These are phyloP conservation scores for Beta lomatogona DNA, from an alignment of 179 eudicot species.

Conservation along the genomic window DNA sequence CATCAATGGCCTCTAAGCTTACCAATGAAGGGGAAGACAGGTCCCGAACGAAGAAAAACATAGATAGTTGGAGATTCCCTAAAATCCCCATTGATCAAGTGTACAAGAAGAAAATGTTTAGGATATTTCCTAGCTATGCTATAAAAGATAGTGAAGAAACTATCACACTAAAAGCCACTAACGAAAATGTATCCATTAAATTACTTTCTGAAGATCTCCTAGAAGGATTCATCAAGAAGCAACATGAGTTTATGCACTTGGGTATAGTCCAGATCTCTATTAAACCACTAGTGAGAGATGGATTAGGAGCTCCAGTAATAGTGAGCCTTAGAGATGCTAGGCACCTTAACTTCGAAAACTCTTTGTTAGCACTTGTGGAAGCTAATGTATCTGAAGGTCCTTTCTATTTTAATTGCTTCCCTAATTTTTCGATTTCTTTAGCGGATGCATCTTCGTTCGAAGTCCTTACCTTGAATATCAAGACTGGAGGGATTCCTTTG, in stretches of 20 bases:
- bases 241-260: slow-evolving; percentile 28
- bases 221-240: not conserved
- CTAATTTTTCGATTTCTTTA: slow-evolving; percentile 5
- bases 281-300: slow-evolving; percentile 33
- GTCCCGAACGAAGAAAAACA: not conserved
- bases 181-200: not conserved
- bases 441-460: not conserved
- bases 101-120: slow-evolving; percentile 8
- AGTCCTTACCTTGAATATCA: slow-evolving; percentile 11
- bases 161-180: not conserved
- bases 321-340: slow-evolving; percentile 30
- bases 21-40: not conserved
- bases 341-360: slow-evolving; percentile 3
- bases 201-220: not conserved
- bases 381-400: slow-evolving; percentile 27
- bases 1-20: slow-evolving; percentile 8
- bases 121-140: slow-evolving; percentile 15
- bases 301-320: slow-evolving; percentile 21
- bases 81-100: slow-evolving; percentile 11
- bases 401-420: slow-evolving; percentile 25
- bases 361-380: slow-evolving; percentile 27
- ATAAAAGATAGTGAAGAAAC: slow-evolving; percentile 24
- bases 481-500: slow-evolving; percentile 15
- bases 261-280: slow-evolving; percentile 35
- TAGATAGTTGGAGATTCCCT: slow-evolving; percentile 11